Evolutionary conservation across 805 yeast species (phyloP).

Genomic region (Kodamaea neixiangensis): DNA sequence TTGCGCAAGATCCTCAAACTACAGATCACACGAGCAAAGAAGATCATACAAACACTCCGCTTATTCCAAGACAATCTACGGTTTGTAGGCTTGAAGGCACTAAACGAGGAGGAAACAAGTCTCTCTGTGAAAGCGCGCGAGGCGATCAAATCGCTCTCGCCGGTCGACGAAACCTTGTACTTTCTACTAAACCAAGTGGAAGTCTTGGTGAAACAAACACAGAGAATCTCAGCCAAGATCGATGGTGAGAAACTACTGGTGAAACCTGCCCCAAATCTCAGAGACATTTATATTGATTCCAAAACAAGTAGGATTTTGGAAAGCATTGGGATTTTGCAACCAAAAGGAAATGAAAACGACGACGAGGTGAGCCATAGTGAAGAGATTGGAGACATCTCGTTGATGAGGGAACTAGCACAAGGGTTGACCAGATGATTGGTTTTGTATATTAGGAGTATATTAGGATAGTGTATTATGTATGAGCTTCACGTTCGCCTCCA

Average conservation of each 20-base stretch:
- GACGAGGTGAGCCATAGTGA: not conserved
- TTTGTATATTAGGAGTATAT: conserved; percentile 1
- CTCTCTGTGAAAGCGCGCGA: conserved; percentile 24
- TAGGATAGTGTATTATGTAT: conserved; percentile 1
- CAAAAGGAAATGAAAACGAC: not conserved
- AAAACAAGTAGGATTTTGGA: conserved; percentile 38
- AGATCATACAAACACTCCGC: conserved; percentile 33
- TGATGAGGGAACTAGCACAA: conserved; percentile 8
- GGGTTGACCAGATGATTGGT: not conserved
- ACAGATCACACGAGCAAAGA: conserved; percentile 40
- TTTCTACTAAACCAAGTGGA: conserved; percentile 47
- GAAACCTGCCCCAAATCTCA: conserved; percentile 23
- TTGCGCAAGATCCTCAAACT: conserved; percentile 42
- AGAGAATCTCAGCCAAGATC: conserved; percentile 27
- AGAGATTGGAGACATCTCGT: conserved; percentile 3
- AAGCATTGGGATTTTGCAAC: conserved; percentile 12
- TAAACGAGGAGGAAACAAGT: conserved; percentile 12
- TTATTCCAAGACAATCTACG: conserved; percentile 31
- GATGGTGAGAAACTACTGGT: conserved; percentile 25
- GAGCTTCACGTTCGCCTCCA: not conserved
- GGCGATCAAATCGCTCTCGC: conserved; percentile 39
- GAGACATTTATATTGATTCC: conserved; percentile 44
- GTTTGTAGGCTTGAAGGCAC: conserved; percentile 24
- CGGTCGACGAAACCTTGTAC: conserved; percentile 49
- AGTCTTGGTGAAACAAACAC: conserved; percentile 33